Evolutionary conservation across 805 yeast genomes (phyloP).

Genomic region (Lipomyces yamanashiensis): DNA sequence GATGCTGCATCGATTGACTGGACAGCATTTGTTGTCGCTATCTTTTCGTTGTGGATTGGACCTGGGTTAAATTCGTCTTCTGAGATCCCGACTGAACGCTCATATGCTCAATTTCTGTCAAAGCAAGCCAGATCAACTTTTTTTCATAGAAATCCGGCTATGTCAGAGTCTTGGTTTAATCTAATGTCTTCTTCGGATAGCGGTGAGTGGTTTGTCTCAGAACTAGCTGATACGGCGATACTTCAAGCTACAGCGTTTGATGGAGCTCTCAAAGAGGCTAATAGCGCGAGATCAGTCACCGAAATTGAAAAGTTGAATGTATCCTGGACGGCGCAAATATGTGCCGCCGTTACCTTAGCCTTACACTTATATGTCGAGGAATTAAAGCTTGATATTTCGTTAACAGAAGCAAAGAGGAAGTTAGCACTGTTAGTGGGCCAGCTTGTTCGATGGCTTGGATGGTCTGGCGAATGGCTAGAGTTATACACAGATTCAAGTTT

Average conservation of each 20-base stretch:
- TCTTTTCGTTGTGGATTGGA: constrained; percentile 34
- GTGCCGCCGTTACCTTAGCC: constrained; percentile 55
- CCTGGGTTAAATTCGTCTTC: constrained; percentile 4
- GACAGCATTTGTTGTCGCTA: constrained; percentile 31
- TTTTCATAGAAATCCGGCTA: not conserved
- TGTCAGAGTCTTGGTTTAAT: constrained; percentile 11
- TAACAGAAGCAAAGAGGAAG: constrained; percentile 36
- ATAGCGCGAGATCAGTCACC: not conserved
- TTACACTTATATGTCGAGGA: constrained; percentile 84
- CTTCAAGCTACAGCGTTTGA: constrained; percentile 10
- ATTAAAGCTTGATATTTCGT: constrained; percentile 55
- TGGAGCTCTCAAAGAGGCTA: not conserved
- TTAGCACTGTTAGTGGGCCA: constrained; percentile 65
- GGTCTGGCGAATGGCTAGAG: constrained; percentile 67
- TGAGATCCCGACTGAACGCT: not conserved
- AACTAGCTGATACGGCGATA: constrained; percentile 3
- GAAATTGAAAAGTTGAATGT: not conserved
- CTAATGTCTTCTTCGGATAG: not conserved
- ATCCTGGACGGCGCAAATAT: constrained; percentile 1
- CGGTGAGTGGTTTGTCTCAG: constrained; percentile 6
- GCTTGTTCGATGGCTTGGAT: constrained; percentile 68
- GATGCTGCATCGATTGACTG: constrained; percentile 22
- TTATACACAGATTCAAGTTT: constrained; percentile 12
- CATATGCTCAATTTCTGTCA: not conserved
- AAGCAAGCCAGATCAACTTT: not conserved